phyloP scores from a whole-genome alignment of 495 filamentous ascomycete genomes.

The Tuber calosporum region DNA sequence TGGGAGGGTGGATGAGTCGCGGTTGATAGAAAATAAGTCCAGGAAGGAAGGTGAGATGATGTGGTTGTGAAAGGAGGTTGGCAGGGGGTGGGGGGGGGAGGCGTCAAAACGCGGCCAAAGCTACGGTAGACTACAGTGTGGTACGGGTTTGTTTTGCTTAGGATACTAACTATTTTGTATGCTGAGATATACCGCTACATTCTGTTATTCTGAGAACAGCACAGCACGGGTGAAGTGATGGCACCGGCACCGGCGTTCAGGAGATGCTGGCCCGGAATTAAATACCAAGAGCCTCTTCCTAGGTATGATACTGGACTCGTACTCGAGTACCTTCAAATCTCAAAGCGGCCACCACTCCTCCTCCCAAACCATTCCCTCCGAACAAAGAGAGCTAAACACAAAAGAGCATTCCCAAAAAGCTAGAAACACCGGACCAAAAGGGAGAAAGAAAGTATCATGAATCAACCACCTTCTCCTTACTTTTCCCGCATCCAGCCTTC shows the following conservation, averaged over 20 bases:
- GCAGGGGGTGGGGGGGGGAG: neutral
- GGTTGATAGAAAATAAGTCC: constrained; percentile 1
- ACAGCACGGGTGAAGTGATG: neutral
- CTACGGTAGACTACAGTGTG: too few relatives aligned
- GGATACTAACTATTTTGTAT: neutral
- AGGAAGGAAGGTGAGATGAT: neutral
- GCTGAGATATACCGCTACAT: neutral
- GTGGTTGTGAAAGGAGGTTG: neutral
- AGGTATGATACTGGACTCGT: too few relatives aligned
- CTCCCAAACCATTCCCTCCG: neutral
- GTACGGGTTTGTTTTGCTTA: constrained; percentile 1
- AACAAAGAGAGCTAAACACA: neutral
- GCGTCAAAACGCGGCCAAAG: neutral
- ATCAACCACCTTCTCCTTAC: neutral
- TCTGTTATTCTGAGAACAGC: neutral
- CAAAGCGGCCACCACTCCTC: neutral
- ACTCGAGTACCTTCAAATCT: neutral
- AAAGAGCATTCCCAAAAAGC: neutral
- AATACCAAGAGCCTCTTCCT: neutral
- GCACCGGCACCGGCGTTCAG: too few relatives aligned
- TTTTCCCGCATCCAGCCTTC: neutral
- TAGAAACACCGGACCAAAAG: neutral
- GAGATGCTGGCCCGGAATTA: too few relatives aligned
- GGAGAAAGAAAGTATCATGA: neutral
- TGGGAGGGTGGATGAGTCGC: neutral